These are phyloP conservation scores for Cystodermella granulosa DNA, from an alignment of 1,284 basidiomycete species.

Conservation along the genomic window DNA sequence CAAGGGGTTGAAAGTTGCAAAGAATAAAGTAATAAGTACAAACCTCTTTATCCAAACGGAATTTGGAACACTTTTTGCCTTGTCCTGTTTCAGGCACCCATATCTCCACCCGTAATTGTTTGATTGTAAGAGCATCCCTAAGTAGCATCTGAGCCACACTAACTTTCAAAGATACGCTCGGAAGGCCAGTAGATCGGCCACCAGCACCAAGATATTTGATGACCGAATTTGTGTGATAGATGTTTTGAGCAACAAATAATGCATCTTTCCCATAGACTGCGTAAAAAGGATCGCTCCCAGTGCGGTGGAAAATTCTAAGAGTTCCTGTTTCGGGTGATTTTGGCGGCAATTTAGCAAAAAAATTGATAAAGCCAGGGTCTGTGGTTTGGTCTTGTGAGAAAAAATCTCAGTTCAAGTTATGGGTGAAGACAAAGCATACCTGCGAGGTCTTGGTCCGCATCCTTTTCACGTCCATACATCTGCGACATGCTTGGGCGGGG, in stretches of 20 bases:
- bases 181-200: slow-evolving; percentile 55
- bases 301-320: slow-evolving; percentile 79
- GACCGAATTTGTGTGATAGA: slow-evolving; percentile 82
- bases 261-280: slow-evolving; percentile 88
- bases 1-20: background rate
- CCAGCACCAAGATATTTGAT: slow-evolving; percentile 75
- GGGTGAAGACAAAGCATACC: slow-evolving; percentile 27
- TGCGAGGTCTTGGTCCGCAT: slow-evolving; percentile 43
- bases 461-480: slow-evolving; percentile 71
- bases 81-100: slow-evolving; percentile 72
- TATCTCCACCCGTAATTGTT: slow-evolving; percentile 93
- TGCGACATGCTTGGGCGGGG: slow-evolving; percentile 35
- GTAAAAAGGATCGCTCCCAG: slow-evolving; percentile 67
- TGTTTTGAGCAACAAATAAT: slow-evolving; percentile 76
- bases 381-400: slow-evolving; percentile 43
- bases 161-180: slow-evolving; percentile 74
- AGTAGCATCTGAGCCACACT: slow-evolving; percentile 84
- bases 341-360: slow-evolving; percentile 62
- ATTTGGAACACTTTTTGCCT: slow-evolving; percentile 71
- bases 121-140: slow-evolving; percentile 83
- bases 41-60: slow-evolving; percentile 76
- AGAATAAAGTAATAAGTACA: background rate
- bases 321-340: slow-evolving; percentile 69
- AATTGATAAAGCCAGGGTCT: slow-evolving; percentile 74
- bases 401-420: background rate